These are phyloP conservation scores for Multifurca ochricompacta DNA, from an alignment of 768 basidiomycete species.

Conservation along the genomic window DNA sequence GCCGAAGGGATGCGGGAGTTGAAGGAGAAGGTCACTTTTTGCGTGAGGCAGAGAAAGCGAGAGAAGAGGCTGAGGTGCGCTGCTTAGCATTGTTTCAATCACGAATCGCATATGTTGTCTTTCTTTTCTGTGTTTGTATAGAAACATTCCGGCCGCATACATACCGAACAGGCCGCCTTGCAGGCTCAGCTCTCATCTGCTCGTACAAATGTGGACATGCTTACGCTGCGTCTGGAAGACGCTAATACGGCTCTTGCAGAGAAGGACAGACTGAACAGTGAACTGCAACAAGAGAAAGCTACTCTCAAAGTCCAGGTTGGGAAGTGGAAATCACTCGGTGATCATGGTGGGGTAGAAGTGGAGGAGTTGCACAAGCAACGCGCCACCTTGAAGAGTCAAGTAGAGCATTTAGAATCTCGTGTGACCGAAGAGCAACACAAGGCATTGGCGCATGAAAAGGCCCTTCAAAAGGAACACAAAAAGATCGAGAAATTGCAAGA, in stretches of 20 bases:
- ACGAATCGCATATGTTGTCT: neutral
- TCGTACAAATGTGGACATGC: conserved; percentile 47
- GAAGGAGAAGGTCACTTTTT: conserved; percentile 36
- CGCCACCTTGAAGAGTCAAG: conserved; percentile 47
- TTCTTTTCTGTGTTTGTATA: conserved; percentile 20
- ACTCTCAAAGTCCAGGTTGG: conserved; percentile 57
- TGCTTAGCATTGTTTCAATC: conserved; percentile 15
- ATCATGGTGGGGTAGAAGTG: conserved; percentile 50
- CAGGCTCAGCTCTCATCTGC: conserved; percentile 40
- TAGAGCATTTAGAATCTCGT: conserved; percentile 38
- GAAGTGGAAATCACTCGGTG: conserved; percentile 63
- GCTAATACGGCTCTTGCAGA: conserved; percentile 44
- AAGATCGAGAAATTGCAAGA: conserved; percentile 12
- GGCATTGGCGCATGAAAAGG: conserved; percentile 15
- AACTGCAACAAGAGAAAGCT: conserved; percentile 46
- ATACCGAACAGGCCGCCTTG: conserved; percentile 43
- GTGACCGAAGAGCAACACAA: conserved; percentile 28
- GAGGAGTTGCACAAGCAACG: conserved; percentile 48
- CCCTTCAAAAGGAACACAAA: conserved; percentile 21
- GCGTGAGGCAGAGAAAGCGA: conserved; percentile 25
- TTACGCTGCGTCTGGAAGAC: conserved; percentile 50
- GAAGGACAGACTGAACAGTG: conserved; percentile 48
- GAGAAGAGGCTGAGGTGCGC: conserved; percentile 27
- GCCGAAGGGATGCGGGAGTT: conserved; percentile 31
- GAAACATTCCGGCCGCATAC: conserved; percentile 37